phyloP scores from a whole-genome alignment of 495 filamentous ascomycete species.

The Penicillium canescens region DNA sequence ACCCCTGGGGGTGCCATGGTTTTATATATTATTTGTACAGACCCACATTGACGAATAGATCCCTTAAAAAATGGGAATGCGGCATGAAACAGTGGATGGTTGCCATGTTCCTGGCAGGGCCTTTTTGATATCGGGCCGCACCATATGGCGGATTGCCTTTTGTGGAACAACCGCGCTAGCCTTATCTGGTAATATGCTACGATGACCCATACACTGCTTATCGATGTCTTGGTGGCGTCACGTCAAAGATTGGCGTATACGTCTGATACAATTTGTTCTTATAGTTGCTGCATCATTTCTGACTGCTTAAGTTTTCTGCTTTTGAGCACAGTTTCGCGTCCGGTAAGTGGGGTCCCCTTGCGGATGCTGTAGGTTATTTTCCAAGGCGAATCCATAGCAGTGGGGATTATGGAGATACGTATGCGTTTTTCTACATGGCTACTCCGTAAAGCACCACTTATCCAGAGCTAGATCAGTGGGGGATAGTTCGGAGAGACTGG shows the following conservation, averaged over 20 bases:
- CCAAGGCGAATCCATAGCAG: too few relatives aligned
- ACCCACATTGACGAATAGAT: slow-evolving; percentile 3
- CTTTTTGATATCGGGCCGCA: slow-evolving; percentile 13
- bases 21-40: slow-evolving; percentile 16
- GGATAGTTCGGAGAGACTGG: too few relatives aligned
- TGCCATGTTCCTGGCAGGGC: not conserved
- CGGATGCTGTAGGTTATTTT: too few relatives aligned
- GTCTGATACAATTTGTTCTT: too few relatives aligned
- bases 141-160: slow-evolving; percentile 18
- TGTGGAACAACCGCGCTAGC: slow-evolving; percentile 21
- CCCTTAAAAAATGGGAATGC: slow-evolving; percentile 1
- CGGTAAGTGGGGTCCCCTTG: too few relatives aligned
- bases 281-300: too few relatives aligned
- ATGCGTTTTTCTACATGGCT: too few relatives aligned
- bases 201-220: slow-evolving; percentile 9
- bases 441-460: too few relatives aligned
- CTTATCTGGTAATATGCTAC: slow-evolving; percentile 30
- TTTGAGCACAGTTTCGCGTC: too few relatives aligned
- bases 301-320: too few relatives aligned
- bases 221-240: not conserved
- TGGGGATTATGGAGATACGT: too few relatives aligned
- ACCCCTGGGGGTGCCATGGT: not conserved
- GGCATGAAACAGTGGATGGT: slow-evolving; percentile 1
- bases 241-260: not conserved
- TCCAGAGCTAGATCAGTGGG: too few relatives aligned